Percentiles rank a stretch among this genome's conserved stretches.
Evolutionary conservation across 106 monocot genomes (phyloP).

Genomic region (Gastrodia elata): DNA sequence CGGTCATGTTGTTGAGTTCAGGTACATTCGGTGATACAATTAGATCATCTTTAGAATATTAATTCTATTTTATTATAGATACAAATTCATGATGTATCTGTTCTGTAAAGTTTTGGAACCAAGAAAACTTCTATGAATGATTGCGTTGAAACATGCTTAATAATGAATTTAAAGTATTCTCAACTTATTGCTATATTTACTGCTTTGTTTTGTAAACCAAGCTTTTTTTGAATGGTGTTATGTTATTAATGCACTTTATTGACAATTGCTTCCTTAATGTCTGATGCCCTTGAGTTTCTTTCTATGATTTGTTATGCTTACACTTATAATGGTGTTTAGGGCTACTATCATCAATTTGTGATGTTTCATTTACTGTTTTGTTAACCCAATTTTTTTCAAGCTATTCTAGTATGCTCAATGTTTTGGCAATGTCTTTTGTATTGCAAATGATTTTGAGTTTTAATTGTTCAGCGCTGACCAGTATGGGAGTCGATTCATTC

Average conservation of each 20-base stretch:
- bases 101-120: background rate
- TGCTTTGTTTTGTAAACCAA: background rate
- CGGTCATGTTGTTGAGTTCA: conserved; percentile 96
- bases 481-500: conserved; percentile 83
- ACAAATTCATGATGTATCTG: background rate
- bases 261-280: background rate
- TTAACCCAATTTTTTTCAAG: background rate
- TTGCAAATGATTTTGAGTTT: background rate
- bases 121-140: background rate
- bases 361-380: background rate
- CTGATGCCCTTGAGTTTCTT: background rate
- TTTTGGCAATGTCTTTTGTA: background rate
- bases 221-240: background rate
- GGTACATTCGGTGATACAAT: conserved; percentile 32
- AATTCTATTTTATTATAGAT: background rate
- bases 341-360: background rate
- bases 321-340: background rate
- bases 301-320: background rate
- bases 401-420: background rate
- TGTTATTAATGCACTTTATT: background rate
- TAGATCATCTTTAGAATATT: background rate
- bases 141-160: background rate
- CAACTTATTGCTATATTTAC: background rate
- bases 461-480: conserved; percentile 58
- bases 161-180: background rate